Percentiles rank a stretch among this genome's conserved stretches.
These are phyloP conservation scores for Verticillium nonalfalfae DNA, from an alignment of 2,329 filamentous ascomycete species.

Conservation along the genomic window DNA sequence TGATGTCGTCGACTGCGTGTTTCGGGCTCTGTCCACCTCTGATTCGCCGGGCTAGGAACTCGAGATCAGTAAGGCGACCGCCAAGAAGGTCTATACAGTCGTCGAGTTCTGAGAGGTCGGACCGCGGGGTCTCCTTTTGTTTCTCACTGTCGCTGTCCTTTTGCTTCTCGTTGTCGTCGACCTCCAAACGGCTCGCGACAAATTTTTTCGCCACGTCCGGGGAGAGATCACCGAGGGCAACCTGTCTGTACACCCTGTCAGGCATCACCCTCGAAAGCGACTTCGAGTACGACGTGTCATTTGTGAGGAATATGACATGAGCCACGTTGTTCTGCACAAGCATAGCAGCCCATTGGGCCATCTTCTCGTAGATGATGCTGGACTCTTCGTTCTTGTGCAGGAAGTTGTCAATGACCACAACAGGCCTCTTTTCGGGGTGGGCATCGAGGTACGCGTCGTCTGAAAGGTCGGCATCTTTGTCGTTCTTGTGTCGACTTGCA, in stretches of 20 bases:
- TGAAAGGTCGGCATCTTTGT: constrained; percentile 64
- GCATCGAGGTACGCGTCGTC: constrained; percentile 88
- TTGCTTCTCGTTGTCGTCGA: constrained; percentile 22
- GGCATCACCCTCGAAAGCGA: constrained; percentile 80
- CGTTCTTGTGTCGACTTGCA: constrained; percentile 60
- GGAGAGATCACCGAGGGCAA: constrained; percentile 79
- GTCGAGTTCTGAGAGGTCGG: constrained; percentile 66
- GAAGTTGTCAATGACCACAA: constrained; percentile 90
- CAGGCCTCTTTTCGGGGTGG: constrained; percentile 74
- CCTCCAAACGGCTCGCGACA: constrained; percentile 74
- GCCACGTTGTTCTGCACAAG: constrained; percentile 83
- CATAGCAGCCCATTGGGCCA: constrained; percentile 84
- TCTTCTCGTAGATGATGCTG: constrained; percentile 66
- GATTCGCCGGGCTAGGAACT: constrained; percentile 86
- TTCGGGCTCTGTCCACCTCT: constrained; percentile 78
- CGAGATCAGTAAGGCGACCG: constrained; percentile 89
- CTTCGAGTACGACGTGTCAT: constrained; percentile 83
- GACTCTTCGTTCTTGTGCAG: constrained; percentile 68
- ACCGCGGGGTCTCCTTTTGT: constrained; percentile 12
- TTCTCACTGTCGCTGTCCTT: constrained; percentile 15
- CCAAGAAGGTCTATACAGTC: constrained; percentile 76
- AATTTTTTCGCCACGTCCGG: constrained; percentile 84
- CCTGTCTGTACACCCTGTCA: constrained; percentile 82
- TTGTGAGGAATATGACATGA: constrained; percentile 91
- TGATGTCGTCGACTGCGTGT: constrained; percentile 79